Conservation (phyloP, 2,329 filamentous ascomycete genomes). For the Colletotrichum gloeosporioides region DNA sequence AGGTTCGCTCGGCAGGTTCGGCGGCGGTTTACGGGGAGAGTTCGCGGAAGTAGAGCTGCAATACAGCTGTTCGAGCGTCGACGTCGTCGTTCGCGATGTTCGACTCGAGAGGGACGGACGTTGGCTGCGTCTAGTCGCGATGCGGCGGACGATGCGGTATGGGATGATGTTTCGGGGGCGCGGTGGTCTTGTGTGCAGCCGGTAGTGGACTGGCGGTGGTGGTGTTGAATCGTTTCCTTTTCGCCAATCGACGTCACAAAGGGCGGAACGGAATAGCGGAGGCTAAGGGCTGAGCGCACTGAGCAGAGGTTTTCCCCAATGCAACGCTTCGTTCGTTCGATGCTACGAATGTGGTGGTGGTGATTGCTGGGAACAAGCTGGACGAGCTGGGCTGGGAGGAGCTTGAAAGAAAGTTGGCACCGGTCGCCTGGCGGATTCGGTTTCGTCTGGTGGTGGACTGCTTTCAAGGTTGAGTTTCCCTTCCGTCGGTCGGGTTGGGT, state of each 20-base stretch:
- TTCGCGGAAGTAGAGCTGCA: neutral
- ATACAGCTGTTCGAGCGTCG: neutral
- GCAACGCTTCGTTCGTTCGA: neutral
- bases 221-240: neutral
- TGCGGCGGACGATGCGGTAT: neutral
- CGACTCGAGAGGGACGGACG: neutral
- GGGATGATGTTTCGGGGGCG: neutral
- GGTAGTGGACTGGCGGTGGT: neutral
- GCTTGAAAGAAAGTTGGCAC: constrained; percentile 19
- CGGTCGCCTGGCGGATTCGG: constrained; percentile 6
- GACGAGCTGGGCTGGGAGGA: neutral
- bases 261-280: neutral
- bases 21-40: neutral
- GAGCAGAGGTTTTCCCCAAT: neutral
- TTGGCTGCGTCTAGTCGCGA: neutral
- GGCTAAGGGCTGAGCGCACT: neutral
- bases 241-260: constrained; percentile 20
- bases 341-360: neutral
- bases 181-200: neutral
- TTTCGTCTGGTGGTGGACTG: neutral
- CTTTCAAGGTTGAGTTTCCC: neutral
- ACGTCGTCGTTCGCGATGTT: neutral
- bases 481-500: neutral
- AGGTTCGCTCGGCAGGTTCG: neutral
- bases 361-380: neutral